phyloP scores from a whole-genome alignment of 2,329 filamentous ascomycete species.

The Talaromyces sp. region DNA sequence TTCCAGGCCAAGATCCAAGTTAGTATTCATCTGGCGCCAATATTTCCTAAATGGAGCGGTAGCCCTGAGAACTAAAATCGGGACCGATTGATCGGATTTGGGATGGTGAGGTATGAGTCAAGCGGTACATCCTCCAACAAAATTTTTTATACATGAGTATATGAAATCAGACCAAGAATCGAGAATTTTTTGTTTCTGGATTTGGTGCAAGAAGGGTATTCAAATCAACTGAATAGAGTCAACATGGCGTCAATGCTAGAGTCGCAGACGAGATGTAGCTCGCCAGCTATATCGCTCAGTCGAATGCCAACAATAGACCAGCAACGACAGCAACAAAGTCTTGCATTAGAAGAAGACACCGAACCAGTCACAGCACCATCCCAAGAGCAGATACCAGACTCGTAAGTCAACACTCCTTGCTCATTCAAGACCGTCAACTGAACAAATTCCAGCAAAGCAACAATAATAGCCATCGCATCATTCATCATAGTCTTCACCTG shows the following conservation, averaged over 20 bases:
- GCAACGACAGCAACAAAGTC: background rate
- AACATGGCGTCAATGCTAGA: background rate
- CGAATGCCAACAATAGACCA: background rate
- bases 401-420: background rate
- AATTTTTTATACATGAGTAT: background rate
- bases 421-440: background rate
- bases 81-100: background rate
- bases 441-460: background rate
- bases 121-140: background rate
- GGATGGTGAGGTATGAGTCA: background rate
- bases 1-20: background rate
- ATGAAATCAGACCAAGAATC: background rate
- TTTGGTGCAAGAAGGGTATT: background rate
- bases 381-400: background rate
- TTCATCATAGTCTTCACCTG: slow-evolving; percentile 32
- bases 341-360: no score
- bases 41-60: background rate
- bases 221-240: background rate
- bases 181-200: background rate
- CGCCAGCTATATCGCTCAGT: background rate
- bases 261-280: background rate
- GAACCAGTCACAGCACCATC: background rate
- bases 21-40: background rate
- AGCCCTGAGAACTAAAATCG: background rate
- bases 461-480: slow-evolving; percentile 18